A percentile compares a stretch with the other conserved stretches of the same genome.
Conservation (phyloP, 768 basidiomycete genomes). For the Termitomyces sp. region DNA sequence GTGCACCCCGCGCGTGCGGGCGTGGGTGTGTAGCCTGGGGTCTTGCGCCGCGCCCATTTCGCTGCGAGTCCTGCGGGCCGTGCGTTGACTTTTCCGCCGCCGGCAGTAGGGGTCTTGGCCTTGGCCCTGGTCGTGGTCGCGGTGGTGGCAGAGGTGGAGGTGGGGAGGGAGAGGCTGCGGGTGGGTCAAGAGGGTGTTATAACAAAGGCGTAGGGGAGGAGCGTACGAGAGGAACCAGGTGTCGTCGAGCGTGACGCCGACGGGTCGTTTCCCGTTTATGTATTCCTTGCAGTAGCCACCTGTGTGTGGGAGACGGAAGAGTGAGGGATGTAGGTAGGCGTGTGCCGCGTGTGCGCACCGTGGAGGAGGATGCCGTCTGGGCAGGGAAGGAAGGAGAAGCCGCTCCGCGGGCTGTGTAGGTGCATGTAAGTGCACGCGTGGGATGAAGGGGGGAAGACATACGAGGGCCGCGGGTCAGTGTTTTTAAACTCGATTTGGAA, state of each 20-base stretch:
- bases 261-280: background rate
- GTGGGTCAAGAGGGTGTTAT: background rate
- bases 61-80: background rate
- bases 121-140: background rate
- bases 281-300: conserved; percentile 55
- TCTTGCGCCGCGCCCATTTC: background rate
- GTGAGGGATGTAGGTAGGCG: background rate
- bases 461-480: background rate
- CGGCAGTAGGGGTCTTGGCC: too few species aligned
- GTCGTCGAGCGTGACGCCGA: background rate
- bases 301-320: background rate
- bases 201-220: background rate
- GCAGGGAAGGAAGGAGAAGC: background rate
- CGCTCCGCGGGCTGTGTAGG: background rate
- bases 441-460: background rate
- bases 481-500: conserved; percentile 51
- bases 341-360: background rate
- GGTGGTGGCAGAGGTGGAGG: too few species aligned
- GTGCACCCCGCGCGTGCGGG: conserved; percentile 41
- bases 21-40: background rate
- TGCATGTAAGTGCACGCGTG: background rate
- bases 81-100: background rate
- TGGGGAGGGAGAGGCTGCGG: background rate
- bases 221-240: background rate
- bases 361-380: background rate